A percentile compares a stretch with the other conserved stretches of the same genome.
phyloP scores from a whole-genome alignment of 1,284 basidiomycete species.

The Gymnopus androsaceus region DNA sequence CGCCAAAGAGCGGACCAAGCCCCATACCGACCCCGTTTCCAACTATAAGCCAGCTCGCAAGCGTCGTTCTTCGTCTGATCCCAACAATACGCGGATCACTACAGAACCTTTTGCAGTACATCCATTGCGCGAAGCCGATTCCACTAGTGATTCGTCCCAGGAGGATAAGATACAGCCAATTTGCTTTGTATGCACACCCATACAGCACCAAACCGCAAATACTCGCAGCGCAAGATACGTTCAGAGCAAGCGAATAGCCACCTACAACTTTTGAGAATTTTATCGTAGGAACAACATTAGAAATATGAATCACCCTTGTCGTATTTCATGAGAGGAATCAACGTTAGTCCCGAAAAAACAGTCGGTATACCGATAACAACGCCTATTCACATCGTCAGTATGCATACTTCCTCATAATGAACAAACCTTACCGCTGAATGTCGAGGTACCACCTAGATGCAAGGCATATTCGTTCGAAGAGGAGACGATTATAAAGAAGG shows the following conservation, averaged over 20 bases:
- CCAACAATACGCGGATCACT: slow-evolving; percentile 69
- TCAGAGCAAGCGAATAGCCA: slow-evolving; percentile 52
- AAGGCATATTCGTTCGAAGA: slow-evolving; percentile 65
- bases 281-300: neutral
- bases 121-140: slow-evolving; percentile 45
- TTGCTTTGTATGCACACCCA: slow-evolving; percentile 40
- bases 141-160: slow-evolving; percentile 53
- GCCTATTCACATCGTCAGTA: slow-evolving; percentile 40
- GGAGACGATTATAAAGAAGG: slow-evolving; percentile 70
- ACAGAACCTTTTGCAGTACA: slow-evolving; percentile 63
- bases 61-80: slow-evolving; percentile 55
- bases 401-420: neutral
- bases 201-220: slow-evolving; percentile 44
- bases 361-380: slow-evolving; percentile 69
- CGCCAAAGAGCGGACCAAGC: slow-evolving; percentile 67
- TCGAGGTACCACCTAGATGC: slow-evolving; percentile 61
- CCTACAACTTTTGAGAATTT: slow-evolving; percentile 35
- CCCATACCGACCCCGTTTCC: slow-evolving; percentile 67
- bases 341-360: slow-evolving; percentile 54
- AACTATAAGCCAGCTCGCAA: slow-evolving; percentile 64
- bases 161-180: slow-evolving; percentile 48
- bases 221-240: slow-evolving; percentile 39
- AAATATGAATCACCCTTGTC: slow-evolving; percentile 51
- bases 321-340: slow-evolving; percentile 57
- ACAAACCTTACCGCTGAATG: slow-evolving; percentile 39